Base-by-base conservation (phyloP, 495 filamentous ascomycete species). In the Podospora didyma region DNA sequence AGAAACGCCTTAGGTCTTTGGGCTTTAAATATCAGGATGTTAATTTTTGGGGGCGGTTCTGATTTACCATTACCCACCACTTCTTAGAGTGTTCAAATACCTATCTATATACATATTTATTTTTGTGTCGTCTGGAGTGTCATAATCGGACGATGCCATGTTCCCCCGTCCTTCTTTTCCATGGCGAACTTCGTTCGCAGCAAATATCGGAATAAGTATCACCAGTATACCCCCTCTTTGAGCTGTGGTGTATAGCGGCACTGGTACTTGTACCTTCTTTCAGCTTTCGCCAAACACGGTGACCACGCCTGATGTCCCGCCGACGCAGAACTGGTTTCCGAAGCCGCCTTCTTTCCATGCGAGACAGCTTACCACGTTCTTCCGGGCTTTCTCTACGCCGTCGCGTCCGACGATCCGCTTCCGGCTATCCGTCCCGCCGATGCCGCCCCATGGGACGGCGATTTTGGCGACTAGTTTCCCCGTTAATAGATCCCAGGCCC, bases 401-500 rank as follows among this genome's bases (percentile, higher is more conserved):
- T 81, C 79, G 46, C 67, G 69, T n/a, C 77, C 76, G 11, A 71
- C 70, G 63, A 59, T 79, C 72, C 72, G 81, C 49, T 62, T 17
- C 24, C 31, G 52, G n/a, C 59, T 63, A 51, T 70, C 74, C 28
- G 68, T 75, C 73, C 80, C 85, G 71, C 83, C 58, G 73, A 80
- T 87, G 11, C 79, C 85, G 70, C 83, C 58, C 75, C 79, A 72
- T 69, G 81, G 83, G 65, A 81, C 84, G 39, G 77, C 67, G 45
- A 92, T 62, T 51, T 75, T 81, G 22, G 83, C 78, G 51, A 87
- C 75, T 39, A 87, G 64, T 51, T 85, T 82, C 1, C 91, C 93
- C 39, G 77, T 87, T 49, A 96, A 62, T n/a, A 96, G 67, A 80
- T 96, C 92, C 90, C 93, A 97, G 12, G 86, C 89, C 79, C 88